These are phyloP conservation scores for Metschnikowia lochheadii DNA, from an alignment of 805 yeast species.

Conservation along the genomic window DNA sequence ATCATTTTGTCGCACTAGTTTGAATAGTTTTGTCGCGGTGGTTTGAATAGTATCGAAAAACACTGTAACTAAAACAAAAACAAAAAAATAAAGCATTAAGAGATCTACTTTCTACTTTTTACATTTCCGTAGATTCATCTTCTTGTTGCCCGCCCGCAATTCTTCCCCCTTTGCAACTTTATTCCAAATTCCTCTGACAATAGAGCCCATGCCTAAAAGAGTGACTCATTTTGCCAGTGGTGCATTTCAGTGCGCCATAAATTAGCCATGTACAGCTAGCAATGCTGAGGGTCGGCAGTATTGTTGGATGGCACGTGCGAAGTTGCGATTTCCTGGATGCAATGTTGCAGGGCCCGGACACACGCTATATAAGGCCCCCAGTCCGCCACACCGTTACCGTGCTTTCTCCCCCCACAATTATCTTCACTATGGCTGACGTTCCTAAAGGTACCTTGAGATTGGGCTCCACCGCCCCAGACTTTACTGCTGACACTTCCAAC, in stretches of 20 bases:
- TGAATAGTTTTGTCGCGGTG: too few species aligned
- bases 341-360: neutral
- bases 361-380: neutral
- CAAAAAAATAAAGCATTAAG: too few species aligned
- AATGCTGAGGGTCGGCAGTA: neutral
- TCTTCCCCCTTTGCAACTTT: neutral
- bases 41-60: too few species aligned
- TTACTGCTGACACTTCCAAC: conserved; percentile 73
- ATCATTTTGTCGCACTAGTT: too few species aligned
- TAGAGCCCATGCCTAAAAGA: neutral
- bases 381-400: neutral
- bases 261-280: neutral
- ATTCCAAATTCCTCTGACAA: neutral
- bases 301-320: conserved; percentile 19
- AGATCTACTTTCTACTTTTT: too few species aligned
- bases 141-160: too few species aligned
- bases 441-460: conserved; percentile 47
- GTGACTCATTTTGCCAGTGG: neutral
- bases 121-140: too few species aligned
- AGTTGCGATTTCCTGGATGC: conserved; percentile 15
- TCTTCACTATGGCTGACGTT: conserved; percentile 10
- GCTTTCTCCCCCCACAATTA: neutral
- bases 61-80: too few species aligned
- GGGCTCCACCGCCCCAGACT: conserved; percentile 85
- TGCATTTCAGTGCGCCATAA: neutral